Conservation (phyloP, 208 protist species). For the Wallacemonas sp. region DNA sequence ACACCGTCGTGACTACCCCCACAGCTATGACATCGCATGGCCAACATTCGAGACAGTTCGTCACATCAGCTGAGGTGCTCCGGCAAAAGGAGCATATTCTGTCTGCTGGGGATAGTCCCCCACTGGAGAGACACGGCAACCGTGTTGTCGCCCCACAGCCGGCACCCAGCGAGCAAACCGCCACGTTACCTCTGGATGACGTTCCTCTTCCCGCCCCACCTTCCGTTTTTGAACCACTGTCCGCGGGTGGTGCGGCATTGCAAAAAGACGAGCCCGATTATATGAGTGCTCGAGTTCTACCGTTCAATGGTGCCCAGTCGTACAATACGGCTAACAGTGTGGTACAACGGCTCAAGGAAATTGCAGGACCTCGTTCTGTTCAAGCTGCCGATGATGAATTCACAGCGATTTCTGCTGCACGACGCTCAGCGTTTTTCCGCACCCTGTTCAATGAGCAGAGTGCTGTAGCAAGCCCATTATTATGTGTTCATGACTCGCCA, state of each 20-base stretch:
- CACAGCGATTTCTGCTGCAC: background rate
- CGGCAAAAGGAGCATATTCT: background rate
- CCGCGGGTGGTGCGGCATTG: too few relatives aligned
- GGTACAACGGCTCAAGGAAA: slow-evolving; percentile 9
- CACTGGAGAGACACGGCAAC: too few relatives aligned
- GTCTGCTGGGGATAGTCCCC: background rate
- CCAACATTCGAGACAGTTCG: slow-evolving; percentile 1
- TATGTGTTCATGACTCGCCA: background rate
- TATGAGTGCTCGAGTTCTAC: background rate
- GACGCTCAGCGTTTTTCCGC: slow-evolving; percentile 9
- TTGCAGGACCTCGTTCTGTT: background rate
- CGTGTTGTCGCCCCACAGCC: too few relatives aligned
- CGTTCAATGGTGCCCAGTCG: background rate
- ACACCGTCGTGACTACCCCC: background rate
- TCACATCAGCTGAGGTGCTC: slow-evolving; percentile 9
- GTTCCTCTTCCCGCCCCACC: background rate
- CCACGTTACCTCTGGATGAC: background rate
- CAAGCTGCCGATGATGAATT: slow-evolving; percentile 1
- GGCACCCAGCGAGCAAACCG: too few relatives aligned
- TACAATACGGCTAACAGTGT: slow-evolving; percentile 10
- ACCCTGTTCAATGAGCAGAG: background rate
- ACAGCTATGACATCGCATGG: background rate
- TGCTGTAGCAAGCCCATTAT: background rate
- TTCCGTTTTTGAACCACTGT: too few relatives aligned
- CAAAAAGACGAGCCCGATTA: background rate